Evolutionary conservation across 768 basidiomycete genomes (phyloP).

Genomic region (Leucosporidium scottii): DNA sequence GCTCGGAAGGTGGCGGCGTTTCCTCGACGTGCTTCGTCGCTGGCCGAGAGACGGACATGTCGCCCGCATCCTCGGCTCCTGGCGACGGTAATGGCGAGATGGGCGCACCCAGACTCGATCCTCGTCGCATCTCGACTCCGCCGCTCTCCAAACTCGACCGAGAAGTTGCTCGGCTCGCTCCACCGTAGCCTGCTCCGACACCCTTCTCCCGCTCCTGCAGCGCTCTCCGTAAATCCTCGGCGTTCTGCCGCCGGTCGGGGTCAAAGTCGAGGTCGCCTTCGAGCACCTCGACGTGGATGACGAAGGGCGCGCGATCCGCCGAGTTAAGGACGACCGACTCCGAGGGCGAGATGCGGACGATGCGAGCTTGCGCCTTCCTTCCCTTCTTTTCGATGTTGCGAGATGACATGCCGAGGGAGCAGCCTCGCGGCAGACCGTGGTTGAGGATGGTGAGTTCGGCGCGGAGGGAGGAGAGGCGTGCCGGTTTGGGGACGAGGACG

Average conservation of each 20-base stretch:
- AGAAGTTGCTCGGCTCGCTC: background rate
- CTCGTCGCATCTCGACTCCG: background rate
- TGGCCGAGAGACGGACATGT: background rate
- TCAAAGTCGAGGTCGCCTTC: slow-evolving; percentile 88
- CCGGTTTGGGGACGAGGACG: slow-evolving; percentile 83
- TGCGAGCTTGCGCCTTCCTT: slow-evolving; percentile 71
- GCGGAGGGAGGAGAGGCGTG: slow-evolving; percentile 88
- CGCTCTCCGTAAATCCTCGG: slow-evolving; percentile 62
- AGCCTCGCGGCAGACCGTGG: slow-evolving; percentile 93
- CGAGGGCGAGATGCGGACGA: slow-evolving; percentile 93
- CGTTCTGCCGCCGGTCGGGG: slow-evolving; percentile 70
- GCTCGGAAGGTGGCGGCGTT: slow-evolving; percentile 38
- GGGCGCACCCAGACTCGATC: background rate
- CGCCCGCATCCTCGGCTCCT: background rate
- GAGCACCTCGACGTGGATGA: slow-evolving; percentile 85
- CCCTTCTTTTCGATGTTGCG: slow-evolving; percentile 41
- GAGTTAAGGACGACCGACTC: slow-evolving; percentile 98
- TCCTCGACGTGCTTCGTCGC: slow-evolving; percentile 32
- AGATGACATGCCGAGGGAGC: slow-evolving; percentile 42
- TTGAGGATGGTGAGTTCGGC: slow-evolving; percentile 93
- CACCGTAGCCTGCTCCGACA: background rate
- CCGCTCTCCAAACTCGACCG: slow-evolving; percentile 20
- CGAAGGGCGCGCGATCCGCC: slow-evolving; percentile 88
- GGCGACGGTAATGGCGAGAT: no score
- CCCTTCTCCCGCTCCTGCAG: slow-evolving; percentile 43